phyloP scores from a whole-genome alignment of 176 grass and related monocot species.

The Oropetium thomaeum region DNA sequence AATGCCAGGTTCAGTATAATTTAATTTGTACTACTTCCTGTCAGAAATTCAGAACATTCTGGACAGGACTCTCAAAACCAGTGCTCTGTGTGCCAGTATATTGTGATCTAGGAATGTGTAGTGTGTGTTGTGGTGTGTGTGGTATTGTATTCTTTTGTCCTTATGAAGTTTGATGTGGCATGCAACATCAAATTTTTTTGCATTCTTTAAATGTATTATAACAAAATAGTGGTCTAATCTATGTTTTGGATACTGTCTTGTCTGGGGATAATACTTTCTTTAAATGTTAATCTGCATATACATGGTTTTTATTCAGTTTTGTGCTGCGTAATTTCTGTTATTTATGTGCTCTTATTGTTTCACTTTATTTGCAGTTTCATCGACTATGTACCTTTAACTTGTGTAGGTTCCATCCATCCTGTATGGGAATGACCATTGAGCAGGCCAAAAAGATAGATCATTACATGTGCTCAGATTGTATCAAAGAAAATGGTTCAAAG shows the following conservation, averaged over 20 bases:
- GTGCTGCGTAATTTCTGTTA: constrained; percentile 7
- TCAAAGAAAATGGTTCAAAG: constrained; percentile 70
- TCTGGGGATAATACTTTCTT: no score
- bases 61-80: not conserved
- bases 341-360: constrained; percentile 19
- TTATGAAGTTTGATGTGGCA: not conserved
- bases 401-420: constrained; percentile 86
- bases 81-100: not conserved
- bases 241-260: not conserved
- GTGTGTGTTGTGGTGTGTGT: not conserved
- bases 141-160: not conserved
- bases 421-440: constrained; percentile 91
- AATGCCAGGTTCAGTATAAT: not conserved
- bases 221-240: not conserved
- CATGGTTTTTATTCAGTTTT: not conserved
- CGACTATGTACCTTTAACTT: constrained; percentile 13
- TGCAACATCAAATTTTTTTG: not conserved
- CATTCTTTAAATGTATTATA: not conserved
- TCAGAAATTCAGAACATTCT: not conserved
- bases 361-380: constrained; percentile 22
- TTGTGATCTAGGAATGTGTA: not conserved
- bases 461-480: constrained; percentile 72
- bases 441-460: constrained; percentile 83
- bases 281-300: not conserved
- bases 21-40: constrained; percentile 3